Percentiles rank a stretch among this genome's conserved stretches.
phyloP scores from a whole-genome alignment of 345 rosid species.

The Rhodamnia rubescens region DNA sequence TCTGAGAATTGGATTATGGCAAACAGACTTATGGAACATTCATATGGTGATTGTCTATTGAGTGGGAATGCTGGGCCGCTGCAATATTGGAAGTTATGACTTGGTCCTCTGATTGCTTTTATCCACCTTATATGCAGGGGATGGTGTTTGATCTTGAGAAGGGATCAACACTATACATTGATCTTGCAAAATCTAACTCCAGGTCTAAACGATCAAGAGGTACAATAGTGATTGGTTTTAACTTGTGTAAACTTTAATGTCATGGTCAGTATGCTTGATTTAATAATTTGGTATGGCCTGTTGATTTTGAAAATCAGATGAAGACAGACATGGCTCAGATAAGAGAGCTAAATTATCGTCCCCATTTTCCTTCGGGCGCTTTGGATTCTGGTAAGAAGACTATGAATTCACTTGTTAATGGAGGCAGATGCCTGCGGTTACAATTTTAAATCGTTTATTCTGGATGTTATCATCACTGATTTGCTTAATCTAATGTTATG shows the following conservation, averaged over 20 bases:
- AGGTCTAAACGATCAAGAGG: constrained; percentile 82
- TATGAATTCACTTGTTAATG: background rate
- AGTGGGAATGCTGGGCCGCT: background rate
- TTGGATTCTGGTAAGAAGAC: constrained; percentile 45
- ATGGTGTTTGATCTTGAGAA: constrained; percentile 90
- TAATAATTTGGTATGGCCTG: background rate
- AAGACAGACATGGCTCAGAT: constrained; percentile 41
- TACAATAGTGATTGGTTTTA: background rate
- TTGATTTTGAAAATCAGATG: constrained; percentile 28
- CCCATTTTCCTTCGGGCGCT: constrained; percentile 14
- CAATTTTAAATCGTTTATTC: background rate
- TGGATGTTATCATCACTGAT: background rate
- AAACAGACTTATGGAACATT: background rate
- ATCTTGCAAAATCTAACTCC: constrained; percentile 88
- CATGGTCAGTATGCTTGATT: background rate
- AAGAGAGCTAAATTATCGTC: constrained; percentile 42
- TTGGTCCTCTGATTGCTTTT: background rate
- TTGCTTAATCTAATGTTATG: background rate
- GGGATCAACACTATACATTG: constrained; percentile 65
- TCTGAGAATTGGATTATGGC: background rate
- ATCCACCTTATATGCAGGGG: constrained; percentile 37
- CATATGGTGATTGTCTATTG: background rate
- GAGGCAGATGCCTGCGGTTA: background rate
- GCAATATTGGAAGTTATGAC: background rate
- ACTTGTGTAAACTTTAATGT: background rate